Evolutionary conservation across 2,329 filamentous ascomycete species (phyloP).

Genomic region (Periconia sp.): DNA sequence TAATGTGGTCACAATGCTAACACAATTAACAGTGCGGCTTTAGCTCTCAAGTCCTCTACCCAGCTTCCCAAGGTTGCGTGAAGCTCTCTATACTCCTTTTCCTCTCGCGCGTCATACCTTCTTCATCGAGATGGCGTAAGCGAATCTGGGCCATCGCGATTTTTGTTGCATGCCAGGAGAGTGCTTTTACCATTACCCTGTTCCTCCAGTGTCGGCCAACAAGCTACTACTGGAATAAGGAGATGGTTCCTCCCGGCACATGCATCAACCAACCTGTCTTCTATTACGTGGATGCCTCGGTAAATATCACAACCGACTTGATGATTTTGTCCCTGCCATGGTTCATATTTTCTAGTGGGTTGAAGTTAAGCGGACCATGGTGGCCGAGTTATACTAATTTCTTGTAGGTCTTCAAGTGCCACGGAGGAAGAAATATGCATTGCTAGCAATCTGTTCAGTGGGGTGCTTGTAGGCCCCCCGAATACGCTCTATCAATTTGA

Average conservation of each 20-base stretch:
- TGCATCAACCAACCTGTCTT: constrained; percentile 7
- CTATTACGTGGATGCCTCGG: constrained; percentile 4
- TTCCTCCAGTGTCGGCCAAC: constrained; percentile 4
- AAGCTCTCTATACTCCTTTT: constrained; percentile 7
- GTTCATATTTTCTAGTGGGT: constrained; percentile 7
- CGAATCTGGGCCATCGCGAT: not conserved
- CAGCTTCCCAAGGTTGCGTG: not conserved
- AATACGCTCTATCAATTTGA: not conserved
- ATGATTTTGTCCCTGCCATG: constrained; percentile 4
- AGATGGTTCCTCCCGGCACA: not conserved
- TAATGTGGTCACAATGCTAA: not conserved
- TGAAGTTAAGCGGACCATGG: not conserved
- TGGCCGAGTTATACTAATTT: not conserved
- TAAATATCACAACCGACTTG: constrained; percentile 4
- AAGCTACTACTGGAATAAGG: constrained; percentile 4
- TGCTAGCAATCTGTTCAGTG: constrained; percentile 7
- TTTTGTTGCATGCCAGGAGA: constrained; percentile 3
- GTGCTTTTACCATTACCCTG: not conserved
- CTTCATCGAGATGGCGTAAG: constrained; percentile 3
- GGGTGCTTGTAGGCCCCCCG: constrained; percentile 4
- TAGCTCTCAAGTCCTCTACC: constrained; percentile 5
- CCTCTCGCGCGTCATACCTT: constrained; percentile 1
- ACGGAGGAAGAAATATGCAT: constrained; percentile 3
- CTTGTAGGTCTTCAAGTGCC: constrained; percentile 2
- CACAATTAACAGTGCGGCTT: not conserved